Conservation (phyloP, 495 filamentous ascomycete species). For the Hypoxylon subgilvum region DNA sequence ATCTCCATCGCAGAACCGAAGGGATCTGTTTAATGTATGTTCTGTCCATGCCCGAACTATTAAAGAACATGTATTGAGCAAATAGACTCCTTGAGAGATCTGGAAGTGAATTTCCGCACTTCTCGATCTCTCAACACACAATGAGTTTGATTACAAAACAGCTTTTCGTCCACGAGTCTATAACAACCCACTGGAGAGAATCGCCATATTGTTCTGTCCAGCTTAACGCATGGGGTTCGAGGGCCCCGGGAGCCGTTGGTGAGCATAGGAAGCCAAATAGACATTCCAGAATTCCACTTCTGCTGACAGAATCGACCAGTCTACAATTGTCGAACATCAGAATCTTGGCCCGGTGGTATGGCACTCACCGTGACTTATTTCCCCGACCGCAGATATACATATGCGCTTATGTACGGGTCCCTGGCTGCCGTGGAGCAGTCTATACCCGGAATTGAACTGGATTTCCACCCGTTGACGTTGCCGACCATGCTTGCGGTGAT, state of each 20-base stretch:
- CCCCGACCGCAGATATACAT: slow-evolving; percentile 5
- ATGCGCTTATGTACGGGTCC: background rate
- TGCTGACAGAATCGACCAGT: too few relatives aligned
- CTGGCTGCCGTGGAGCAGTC: background rate
- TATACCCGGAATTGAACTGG: background rate
- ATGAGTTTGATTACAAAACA: background rate
- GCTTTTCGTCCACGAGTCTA: slow-evolving; percentile 3
- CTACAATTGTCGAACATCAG: slow-evolving; percentile 8
- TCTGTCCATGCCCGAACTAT: background rate
- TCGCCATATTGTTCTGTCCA: slow-evolving; percentile 1
- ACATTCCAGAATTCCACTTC: too few relatives aligned
- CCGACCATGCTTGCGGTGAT: background rate
- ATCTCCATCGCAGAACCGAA: background rate
- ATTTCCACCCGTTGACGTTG: slow-evolving; percentile 7
- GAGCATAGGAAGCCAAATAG: too few relatives aligned
- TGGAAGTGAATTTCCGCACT: background rate
- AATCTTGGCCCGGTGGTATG: slow-evolving; percentile 1
- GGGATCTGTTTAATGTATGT: slow-evolving; percentile 6
- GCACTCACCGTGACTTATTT: slow-evolving; percentile 1
- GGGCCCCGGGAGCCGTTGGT: slow-evolving; percentile 3
- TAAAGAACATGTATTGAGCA: background rate
- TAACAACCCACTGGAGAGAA: slow-evolving; percentile 1
- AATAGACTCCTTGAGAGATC: background rate
- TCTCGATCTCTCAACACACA: background rate
- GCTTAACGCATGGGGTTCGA: slow-evolving; percentile 3